Evolutionary conservation across 2,329 filamentous ascomycete species (phyloP), one percentile per base, ranked within the genome.

Genomic region (Parastagonospora nodorum): DNA sequence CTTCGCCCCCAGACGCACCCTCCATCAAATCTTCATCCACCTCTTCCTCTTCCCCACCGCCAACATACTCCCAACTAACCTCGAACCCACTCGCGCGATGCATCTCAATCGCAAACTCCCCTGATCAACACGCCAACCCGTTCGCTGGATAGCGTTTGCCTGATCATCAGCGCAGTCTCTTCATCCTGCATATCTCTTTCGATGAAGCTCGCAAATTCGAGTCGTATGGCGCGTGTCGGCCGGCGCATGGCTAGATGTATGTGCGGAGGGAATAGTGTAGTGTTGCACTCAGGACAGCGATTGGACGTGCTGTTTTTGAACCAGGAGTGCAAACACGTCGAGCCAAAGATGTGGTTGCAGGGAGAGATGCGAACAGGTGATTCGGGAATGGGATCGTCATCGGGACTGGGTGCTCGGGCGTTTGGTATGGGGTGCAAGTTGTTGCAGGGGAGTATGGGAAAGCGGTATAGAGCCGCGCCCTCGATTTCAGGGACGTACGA

Each of bases 11-110:
- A 24, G 19, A 24, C 19, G 5, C 19, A 3, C 19, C 19, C 19
- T 24, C 12, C 39, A 11, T 15, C 10, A 24, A 12, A 11, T 27
- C 11, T 24, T 27, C 10, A 8, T n/a, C n/a, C 12, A 24, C 40
- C 7, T 31, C 40, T 24, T 43, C 41, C 14, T 43, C 29, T 8
- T 24, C 29, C 30, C n/a, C 40, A 10, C 10, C 40, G 3, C 32
- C 40, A 32, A 42, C 40, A 42, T 33, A 42, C 40, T 42, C 40
- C 40, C 40, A 42, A 8, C 7, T 42, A 12, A 42, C 40, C n/a
- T 42, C 40, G 1, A 8, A 42, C 11, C 29, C 40, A n/a, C 12
- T 6, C 11, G 12, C 8, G 3, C 29, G 15, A 6, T 16, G 24
- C n/a, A 32, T 32, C 10, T 42, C 40, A 11, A 42, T 11, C 28